phyloP scores from a whole-genome alignment of 169 alveolate species.

The Plasmodium gallinaceum region DNA sequence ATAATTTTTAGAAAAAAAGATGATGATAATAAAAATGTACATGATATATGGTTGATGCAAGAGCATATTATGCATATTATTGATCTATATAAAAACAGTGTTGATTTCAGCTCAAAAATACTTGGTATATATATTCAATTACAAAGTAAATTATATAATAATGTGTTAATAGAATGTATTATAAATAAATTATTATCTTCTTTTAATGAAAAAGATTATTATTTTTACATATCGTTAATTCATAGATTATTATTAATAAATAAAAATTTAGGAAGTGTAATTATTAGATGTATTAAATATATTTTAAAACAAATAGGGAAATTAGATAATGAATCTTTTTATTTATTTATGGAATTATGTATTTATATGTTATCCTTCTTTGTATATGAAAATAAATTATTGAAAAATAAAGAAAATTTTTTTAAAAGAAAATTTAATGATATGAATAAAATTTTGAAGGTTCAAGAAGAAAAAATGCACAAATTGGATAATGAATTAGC shows the following conservation, averaged over 20 bases:
- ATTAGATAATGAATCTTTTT: constrained; percentile 73
- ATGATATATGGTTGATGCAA: constrained; percentile 76
- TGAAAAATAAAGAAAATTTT: constrained; percentile 63
- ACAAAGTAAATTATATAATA: constrained; percentile 75
- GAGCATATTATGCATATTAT: constrained; percentile 65
- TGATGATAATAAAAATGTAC: constrained; percentile 44
- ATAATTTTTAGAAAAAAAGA: constrained; percentile 40
- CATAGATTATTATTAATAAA: constrained; percentile 70
- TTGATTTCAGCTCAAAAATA: constrained; percentile 65
- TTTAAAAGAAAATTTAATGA: constrained; percentile 74
- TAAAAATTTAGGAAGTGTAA: constrained; percentile 70
- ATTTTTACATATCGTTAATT: constrained; percentile 67
- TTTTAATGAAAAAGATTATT: constrained; percentile 42
- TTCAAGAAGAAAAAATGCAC: constrained; percentile 13
- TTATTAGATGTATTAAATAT: constrained; percentile 68
- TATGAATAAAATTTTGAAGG: constrained; percentile 58
- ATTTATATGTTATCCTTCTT: constrained; percentile 46
- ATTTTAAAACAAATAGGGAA: constrained; percentile 54
- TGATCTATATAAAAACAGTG: constrained; percentile 59
- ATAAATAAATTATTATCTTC: constrained; percentile 54
- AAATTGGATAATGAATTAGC: background rate
- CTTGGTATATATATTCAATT: constrained; percentile 64
- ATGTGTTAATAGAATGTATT: constrained; percentile 61
- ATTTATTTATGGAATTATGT: constrained; percentile 69
- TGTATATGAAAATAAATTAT: constrained; percentile 56